Evolutionary conservation across 2,329 filamentous ascomycete genomes (phyloP).

Genomic region (Conoideocrella luteorostrata): DNA sequence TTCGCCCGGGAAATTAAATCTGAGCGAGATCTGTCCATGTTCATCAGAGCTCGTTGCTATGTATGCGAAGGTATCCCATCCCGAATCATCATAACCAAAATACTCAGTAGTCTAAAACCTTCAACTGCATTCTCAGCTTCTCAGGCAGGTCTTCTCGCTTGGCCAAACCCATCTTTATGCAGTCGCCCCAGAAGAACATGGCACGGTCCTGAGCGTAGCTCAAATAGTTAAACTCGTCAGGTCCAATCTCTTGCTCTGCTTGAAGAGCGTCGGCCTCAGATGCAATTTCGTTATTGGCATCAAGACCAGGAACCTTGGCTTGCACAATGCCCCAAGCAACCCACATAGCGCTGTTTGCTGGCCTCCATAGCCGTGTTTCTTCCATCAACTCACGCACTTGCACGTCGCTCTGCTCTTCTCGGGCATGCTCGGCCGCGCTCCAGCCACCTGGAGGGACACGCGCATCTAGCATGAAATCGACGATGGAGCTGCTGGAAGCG

Average conservation of each 20-base stretch:
- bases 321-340: constrained; percentile 95
- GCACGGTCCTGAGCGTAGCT: constrained; percentile 85
- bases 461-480: constrained; percentile 79
- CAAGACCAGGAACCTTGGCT: constrained; percentile 74
- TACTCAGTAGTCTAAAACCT: constrained; percentile 60
- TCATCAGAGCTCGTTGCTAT: too few species aligned
- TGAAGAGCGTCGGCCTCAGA: constrained; percentile 25
- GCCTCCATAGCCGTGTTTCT: constrained; percentile 78
- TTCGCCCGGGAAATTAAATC: too few species aligned
- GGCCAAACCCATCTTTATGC: constrained; percentile 69
- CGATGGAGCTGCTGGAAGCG: constrained; percentile 44
- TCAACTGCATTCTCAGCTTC: constrained; percentile 57
- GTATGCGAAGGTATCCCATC: too few species aligned
- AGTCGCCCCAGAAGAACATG: constrained; percentile 92
- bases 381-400: constrained; percentile 65
- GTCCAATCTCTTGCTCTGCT: constrained; percentile 46
- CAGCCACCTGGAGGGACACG: constrained; percentile 49
- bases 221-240: constrained; percentile 87
- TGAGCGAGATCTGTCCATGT: too few species aligned
- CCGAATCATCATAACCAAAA: too few species aligned
- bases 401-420: constrained; percentile 58
- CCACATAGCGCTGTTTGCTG: constrained; percentile 86
- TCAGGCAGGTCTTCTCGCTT: constrained; percentile 69
- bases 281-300: constrained; percentile 33
- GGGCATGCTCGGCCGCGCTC: constrained; percentile 46